These are phyloP conservation scores for Trametes gibbosa DNA, from an alignment of 768 basidiomycete species.

Conservation along the genomic window DNA sequence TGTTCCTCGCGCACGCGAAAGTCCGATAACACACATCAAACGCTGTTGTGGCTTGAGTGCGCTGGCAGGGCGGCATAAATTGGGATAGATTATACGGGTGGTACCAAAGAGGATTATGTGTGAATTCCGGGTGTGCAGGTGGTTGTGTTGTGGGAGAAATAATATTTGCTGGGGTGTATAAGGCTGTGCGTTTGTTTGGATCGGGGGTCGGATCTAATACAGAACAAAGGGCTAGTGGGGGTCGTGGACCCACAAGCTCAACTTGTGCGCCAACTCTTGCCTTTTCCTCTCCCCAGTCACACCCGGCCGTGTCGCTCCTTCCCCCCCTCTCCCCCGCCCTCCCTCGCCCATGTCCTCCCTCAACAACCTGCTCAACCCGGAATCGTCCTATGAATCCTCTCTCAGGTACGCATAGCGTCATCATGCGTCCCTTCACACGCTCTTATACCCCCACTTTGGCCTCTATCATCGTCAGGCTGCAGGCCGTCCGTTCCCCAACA, in stretches of 20 bases:
- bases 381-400: constrained; percentile 23
- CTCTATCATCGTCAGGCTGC: constrained; percentile 8
- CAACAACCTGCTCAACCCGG: constrained; percentile 31
- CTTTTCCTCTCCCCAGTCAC: constrained; percentile 25
- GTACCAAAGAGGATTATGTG: neutral
- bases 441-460: neutral
- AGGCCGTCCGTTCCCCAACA: constrained; percentile 17
- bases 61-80: constrained; percentile 10
- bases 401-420: constrained; percentile 18
- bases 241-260: constrained; percentile 28
- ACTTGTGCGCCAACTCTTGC: constrained; percentile 26
- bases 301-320: constrained; percentile 7
- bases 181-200: constrained; percentile 21
- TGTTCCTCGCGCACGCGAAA: constrained; percentile 17
- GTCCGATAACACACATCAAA: constrained; percentile 20
- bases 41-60: constrained; percentile 21
- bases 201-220: constrained; percentile 26
- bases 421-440: constrained; percentile 2
- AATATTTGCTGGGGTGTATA: neutral
- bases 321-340: constrained; percentile 13
- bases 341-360: constrained; percentile 25
- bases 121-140: constrained; percentile 1
- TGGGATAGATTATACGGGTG: constrained; percentile 9
- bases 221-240: constrained; percentile 24
- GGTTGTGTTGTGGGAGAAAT: constrained; percentile 5